Evolutionary conservation across 352 stramenopile genomes (phyloP).

Genomic region (Pythium oligandrum): DNA sequence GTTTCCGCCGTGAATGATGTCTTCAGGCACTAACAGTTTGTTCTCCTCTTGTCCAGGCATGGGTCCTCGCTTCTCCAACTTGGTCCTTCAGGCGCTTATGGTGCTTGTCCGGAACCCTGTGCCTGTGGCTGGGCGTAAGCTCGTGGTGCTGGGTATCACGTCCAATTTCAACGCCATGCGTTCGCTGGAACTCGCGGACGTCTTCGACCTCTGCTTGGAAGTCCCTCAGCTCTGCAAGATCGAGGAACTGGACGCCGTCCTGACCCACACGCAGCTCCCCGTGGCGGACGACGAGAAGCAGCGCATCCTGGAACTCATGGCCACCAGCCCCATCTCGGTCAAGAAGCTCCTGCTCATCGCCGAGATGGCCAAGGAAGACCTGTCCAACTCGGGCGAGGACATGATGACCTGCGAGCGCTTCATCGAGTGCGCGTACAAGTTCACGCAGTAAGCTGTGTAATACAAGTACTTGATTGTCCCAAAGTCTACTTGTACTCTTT

Average conservation of each 20-base stretch:
- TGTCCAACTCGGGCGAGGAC: slow-evolving; percentile 53
- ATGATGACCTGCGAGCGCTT: slow-evolving; percentile 73
- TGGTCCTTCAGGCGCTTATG: slow-evolving; percentile 97
- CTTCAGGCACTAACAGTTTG: slow-evolving; percentile 11
- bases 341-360: slow-evolving; percentile 97
- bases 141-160: slow-evolving; percentile 96
- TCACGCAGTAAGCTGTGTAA: slow-evolving; percentile 29
- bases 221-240: slow-evolving; percentile 90
- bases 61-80: slow-evolving; percentile 97
- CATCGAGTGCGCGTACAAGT: slow-evolving; percentile 83
- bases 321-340: slow-evolving; percentile 94
- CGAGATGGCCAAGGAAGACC: slow-evolving; percentile 95
- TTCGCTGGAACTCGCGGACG: slow-evolving; percentile 90
- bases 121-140: slow-evolving; percentile 89
- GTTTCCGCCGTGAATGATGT: slow-evolving; percentile 2
- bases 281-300: slow-evolving; percentile 62
- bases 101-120: slow-evolving; percentile 98
- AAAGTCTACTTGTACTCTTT: slow-evolving; percentile 2
- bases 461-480: not conserved
- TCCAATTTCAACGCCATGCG: slow-evolving; percentile 90
- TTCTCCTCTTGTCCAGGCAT: slow-evolving; percentile 41
- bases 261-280: slow-evolving; percentile 78
- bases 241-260: slow-evolving; percentile 85
- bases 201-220: slow-evolving; percentile 93
- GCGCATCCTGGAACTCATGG: slow-evolving; percentile 64